These are phyloP conservation scores for Quercus suber DNA, from an alignment of 306 rosid species.

Conservation along the genomic window DNA sequence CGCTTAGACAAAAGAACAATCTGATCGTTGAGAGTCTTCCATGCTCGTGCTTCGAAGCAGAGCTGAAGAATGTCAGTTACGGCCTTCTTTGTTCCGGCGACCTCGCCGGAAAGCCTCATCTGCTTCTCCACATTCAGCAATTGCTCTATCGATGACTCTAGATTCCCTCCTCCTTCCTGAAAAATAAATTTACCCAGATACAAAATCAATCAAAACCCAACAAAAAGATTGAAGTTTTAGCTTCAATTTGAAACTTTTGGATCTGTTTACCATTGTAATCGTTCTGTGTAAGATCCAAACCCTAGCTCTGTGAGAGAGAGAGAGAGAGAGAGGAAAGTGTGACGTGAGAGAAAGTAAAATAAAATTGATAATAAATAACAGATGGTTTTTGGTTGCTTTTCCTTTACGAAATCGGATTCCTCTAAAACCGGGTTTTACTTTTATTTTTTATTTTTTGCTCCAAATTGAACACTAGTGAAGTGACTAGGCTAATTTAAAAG, in stretches of 20 bases:
- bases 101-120: slow-evolving; percentile 76
- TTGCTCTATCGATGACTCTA: slow-evolving; percentile 66
- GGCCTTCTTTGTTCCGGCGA: slow-evolving; percentile 77
- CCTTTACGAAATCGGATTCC: too few relatives aligned
- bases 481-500: too few relatives aligned
- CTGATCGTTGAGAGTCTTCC: slow-evolving; percentile 93
- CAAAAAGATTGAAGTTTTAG: too few relatives aligned
- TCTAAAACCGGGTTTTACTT: too few relatives aligned
- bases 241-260: too few relatives aligned
- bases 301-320: background rate
- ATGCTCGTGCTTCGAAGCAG: slow-evolving; percentile 78
- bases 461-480: too few relatives aligned
- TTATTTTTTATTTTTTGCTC: too few relatives aligned
- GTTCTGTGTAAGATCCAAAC: background rate
- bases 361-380: too few relatives aligned
- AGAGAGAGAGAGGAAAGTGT: background rate
- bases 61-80: slow-evolving; percentile 75
- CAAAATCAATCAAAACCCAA: too few relatives aligned
- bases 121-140: slow-evolving; percentile 84
- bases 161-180: slow-evolving; percentile 60
- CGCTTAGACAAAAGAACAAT: slow-evolving; percentile 85
- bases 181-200: too few relatives aligned
- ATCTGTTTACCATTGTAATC: background rate
- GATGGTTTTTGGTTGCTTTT: too few relatives aligned
- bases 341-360: background rate